Conservation (phyloP, 1,284 basidiomycete genomes). For the Neolentinus lepideus region DNA sequence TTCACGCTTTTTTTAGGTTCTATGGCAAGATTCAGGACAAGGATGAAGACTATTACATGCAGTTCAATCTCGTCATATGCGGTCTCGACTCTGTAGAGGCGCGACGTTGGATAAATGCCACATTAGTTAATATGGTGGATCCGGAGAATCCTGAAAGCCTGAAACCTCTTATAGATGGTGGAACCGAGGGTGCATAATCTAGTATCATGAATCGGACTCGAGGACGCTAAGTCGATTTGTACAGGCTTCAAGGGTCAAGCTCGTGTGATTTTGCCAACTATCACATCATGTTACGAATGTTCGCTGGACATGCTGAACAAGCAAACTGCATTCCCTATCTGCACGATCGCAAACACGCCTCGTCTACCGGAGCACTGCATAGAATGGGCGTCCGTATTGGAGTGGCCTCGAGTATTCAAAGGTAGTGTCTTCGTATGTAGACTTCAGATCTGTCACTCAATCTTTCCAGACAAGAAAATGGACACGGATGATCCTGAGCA, state of each 20-base stretch:
- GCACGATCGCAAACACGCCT: conserved; percentile 98
- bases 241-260: conserved; percentile 98
- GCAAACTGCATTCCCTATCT: conserved; percentile 95
- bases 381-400: conserved; percentile 99
- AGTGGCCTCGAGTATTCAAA: conserved; percentile 92
- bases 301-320: conserved; percentile 98
- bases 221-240: not conserved
- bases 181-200: conserved; percentile 78
- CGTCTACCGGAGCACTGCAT: conserved; percentile 98
- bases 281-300: conserved; percentile 98
- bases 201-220: not conserved
- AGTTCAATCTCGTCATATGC: conserved; percentile 96
- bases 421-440: conserved; percentile 38
- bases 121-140: conserved; percentile 91
- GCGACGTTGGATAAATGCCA: conserved; percentile 98
- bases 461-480: conserved; percentile 75
- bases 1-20: conserved; percentile 48
- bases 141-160: conserved; percentile 85
- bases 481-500: conserved; percentile 97
- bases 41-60: conserved; percentile 91
- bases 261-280: conserved; percentile 91
- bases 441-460: not conserved
- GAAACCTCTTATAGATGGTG: conserved; percentile 98
- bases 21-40: conserved; percentile 99
- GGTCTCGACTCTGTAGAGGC: conserved; percentile 98